phyloP scores from a whole-genome alignment of 1,139 yeast species.

The Chernovozyma aurita region DNA sequence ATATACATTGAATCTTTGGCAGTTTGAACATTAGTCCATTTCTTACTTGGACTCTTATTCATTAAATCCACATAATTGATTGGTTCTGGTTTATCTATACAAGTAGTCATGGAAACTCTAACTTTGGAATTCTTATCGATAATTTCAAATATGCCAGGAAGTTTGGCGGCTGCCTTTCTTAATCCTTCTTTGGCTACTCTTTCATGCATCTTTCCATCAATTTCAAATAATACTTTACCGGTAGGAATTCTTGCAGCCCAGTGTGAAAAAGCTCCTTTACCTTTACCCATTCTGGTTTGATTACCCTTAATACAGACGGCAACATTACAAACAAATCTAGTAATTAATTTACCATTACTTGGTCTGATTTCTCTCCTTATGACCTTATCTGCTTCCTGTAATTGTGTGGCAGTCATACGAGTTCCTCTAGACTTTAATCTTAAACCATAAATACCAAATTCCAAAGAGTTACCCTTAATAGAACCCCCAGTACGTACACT shows the following conservation, averaged over 20 bases:
- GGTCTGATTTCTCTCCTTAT: slow-evolving; percentile 79
- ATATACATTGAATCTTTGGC: slow-evolving; percentile 49
- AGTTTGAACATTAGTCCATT: slow-evolving; percentile 45
- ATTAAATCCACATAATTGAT: slow-evolving; percentile 54
- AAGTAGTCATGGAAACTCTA: slow-evolving; percentile 63
- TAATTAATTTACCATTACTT: slow-evolving; percentile 63
- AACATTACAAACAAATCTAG: slow-evolving; percentile 77
- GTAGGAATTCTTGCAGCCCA: slow-evolving; percentile 98
- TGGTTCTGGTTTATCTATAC: slow-evolving; percentile 40
- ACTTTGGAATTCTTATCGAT: slow-evolving; percentile 63
- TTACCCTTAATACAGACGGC: slow-evolving; percentile 97
- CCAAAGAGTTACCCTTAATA: slow-evolving; percentile 75
- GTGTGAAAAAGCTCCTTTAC: slow-evolving; percentile 96
- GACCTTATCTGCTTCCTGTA: slow-evolving; percentile 87
- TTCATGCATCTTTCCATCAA: slow-evolving; percentile 77
- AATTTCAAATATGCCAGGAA: slow-evolving; percentile 91
- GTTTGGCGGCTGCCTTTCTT: slow-evolving; percentile 84
- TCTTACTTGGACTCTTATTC: slow-evolving; percentile 62
- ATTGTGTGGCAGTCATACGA: slow-evolving; percentile 83
- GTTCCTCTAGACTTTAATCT: slow-evolving; percentile 84
- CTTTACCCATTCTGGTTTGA: slow-evolving; percentile 99
- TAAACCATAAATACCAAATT: slow-evolving; percentile 81
- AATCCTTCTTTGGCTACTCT: slow-evolving; percentile 88
- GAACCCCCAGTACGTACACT: slow-evolving; percentile 96
- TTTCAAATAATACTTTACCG: slow-evolving; percentile 88